Evolutionary conservation across 2,329 filamentous ascomycete species (phyloP), one percentile per base, ranked within the genome.

Genomic region (Aspergillus calidoustus): DNA sequence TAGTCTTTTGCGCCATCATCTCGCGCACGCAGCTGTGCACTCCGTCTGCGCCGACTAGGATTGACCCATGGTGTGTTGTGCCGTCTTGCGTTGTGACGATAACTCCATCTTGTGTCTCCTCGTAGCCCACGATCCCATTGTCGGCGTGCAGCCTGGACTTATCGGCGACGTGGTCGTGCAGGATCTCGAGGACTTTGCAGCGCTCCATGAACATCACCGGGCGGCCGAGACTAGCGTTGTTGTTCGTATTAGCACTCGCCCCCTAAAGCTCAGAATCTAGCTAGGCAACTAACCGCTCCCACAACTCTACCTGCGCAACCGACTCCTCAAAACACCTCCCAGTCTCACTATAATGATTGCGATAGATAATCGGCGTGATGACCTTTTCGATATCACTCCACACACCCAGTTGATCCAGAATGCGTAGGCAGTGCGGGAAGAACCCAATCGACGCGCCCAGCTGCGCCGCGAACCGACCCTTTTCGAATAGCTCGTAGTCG

Each of bases 161-260:
- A 17, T 56, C 28, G 11, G 7, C 22, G 22, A 56, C 15, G 19
- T 56, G 54, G n/a, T 7, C 22, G 28, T 56, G 17, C 19, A 56
- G 28, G 15, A 56, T 56, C 17, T 56, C 28, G 43, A 56, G 15
- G 17, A 41, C 54, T n/a, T 34, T 48, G 28, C 15, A 56, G 7
- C 54, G 4, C 30, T 56, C 54, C 54, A 56, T 56, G 44, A 56
- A 48, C 8, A 49, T 56, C 47, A 56, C 47, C 38, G 54, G 54
- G 4, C 54, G 54, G 7, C 43, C 25, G 28, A 48, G 43, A 7
- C 43, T 48, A 48, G 7, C 22, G 11, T 38, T 1, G 34, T 38
- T 30, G 17, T 13, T 9, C 31, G 1, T 3, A 3, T 49, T 49
- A 49, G 46, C 22, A 4, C 25, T 28, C 25, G 25, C 6, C 25